Conservation (phyloP, 2,329 filamentous ascomycete species). For the Acarospora socialis region DNA sequence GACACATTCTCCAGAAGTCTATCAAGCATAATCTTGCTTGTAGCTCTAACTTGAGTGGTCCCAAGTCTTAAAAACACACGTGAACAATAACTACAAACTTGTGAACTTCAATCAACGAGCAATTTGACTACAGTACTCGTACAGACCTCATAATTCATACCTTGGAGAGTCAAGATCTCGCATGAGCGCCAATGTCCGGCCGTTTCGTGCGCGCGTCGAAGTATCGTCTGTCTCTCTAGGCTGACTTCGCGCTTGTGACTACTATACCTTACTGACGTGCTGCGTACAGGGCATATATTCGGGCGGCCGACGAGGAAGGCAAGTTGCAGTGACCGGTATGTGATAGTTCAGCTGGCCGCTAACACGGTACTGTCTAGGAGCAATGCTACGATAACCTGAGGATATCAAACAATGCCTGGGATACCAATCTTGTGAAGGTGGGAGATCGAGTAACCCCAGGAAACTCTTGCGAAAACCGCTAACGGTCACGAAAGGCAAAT, state of each 20-base stretch:
- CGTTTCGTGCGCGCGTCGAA: slow-evolving; percentile 62
- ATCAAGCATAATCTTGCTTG: no score
- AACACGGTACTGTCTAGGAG: slow-evolving; percentile 38
- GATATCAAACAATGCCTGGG: slow-evolving; percentile 97
- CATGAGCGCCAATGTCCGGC: slow-evolving; percentile 42
- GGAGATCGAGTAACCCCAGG: no score
- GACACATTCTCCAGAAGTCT: no score
- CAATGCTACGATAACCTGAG: slow-evolving; percentile 97
- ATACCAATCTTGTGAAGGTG: slow-evolving; percentile 96
- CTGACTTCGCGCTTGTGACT: slow-evolving; percentile 12
- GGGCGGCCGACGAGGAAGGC: slow-evolving; percentile 84
- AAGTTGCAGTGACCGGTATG: slow-evolving; percentile 13
- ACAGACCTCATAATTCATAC: no score
- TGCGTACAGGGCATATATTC: slow-evolving; percentile 76
- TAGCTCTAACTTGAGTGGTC: no score
- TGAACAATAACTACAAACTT: no score
- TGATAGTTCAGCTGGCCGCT: neutral
- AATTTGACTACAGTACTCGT: no score
- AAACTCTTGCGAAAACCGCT: slow-evolving; percentile 12
- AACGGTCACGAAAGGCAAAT: slow-evolving; percentile 53
- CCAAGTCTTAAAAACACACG: no score
- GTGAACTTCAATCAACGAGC: no score
- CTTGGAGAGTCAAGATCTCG: no score
- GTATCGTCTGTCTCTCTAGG: slow-evolving; percentile 38
- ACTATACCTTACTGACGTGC: no score